Base-by-base conservation (phyloP, 169 alveolate species). In the Eimeria falciformis region DNA sequence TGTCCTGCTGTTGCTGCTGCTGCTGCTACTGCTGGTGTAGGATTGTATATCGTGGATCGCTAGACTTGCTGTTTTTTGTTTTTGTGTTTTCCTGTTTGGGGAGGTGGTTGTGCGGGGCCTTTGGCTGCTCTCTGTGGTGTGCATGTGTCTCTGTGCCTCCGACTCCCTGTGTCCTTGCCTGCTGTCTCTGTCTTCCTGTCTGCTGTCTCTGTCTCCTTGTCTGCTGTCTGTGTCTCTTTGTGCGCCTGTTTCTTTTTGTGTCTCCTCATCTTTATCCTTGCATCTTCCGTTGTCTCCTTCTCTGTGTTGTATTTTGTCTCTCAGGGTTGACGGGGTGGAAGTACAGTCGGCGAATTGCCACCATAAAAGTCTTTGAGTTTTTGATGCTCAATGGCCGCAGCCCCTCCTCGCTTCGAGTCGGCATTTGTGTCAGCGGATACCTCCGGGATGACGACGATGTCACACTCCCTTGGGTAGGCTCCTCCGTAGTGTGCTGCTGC, bases 341-440 rank as follows among this genome's bases (percentile, higher is more conserved):
- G 94, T 77, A 94, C 93, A 93, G 96, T 66, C 93, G 96, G 92
- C 96, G 96, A 47, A 79, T 95, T 33, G 96, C 96, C 37, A 83
- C 92, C 68, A 93, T 95, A 79, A 94, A 82, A 78, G 92, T 94
- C n/a, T 94, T 96, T 43, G 97, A 95, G 85, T 96, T 96, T 88
- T 55, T 87, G 40, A 95, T 92, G 96, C 75, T 96, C 73, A 94
- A 96, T 93, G 97, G 95, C 53, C 90, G 66, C 83, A 93, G 94
- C 43, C 95, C 96, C 7, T 68, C 95, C 37, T 94, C 97, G 2
- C 94, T 96, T 45, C 86, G 96, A 79, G 95, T 96, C 78, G 91
- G 95, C 73, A 95, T 96, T 25, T 95, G 98, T 82, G 96, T 96
- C 1, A 89, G 96, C 53, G 97, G 97, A n/a, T 95, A 91, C 66